Conservation (phyloP, 78 protist species). For the Diacronema lutheri region DNA sequence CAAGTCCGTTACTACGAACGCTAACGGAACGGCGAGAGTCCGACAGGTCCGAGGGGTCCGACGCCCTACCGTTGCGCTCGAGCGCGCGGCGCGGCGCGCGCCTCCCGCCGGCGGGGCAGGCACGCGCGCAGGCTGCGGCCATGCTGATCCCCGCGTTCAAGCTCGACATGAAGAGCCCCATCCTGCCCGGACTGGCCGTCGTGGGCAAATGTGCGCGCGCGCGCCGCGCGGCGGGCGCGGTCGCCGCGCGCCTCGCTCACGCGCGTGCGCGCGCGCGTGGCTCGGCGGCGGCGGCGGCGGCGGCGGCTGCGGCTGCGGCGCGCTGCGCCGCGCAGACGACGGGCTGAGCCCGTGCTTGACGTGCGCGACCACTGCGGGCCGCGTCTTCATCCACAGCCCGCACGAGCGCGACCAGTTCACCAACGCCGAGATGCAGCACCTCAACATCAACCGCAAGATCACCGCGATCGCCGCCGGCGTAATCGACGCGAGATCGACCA, state of each 20-base stretch:
- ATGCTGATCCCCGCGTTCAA: neutral
- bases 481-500: neutral
- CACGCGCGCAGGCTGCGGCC: no score
- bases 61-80: no score
- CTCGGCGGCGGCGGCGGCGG: no score
- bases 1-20: no score
- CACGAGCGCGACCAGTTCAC: neutral
- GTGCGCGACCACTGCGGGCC: conserved; percentile 10
- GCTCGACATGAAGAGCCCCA: neutral
- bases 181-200: neutral
- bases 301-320: neutral
- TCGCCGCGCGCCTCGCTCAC: no score
- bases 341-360: neutral
- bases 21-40: no score
- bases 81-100: no score
- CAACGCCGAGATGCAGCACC: neutral
- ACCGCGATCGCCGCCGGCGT: neutral
- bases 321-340: neutral
- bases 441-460: conserved; percentile 22
- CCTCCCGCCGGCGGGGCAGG: no score
- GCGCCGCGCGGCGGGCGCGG: no score
- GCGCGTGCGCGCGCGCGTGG: no score
- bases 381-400: neutral
- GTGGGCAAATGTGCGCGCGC: no score
- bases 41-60: no score